Base-by-base conservation (phyloP, 768 basidiomycete species). In the Tephrocybe sp. region DNA sequence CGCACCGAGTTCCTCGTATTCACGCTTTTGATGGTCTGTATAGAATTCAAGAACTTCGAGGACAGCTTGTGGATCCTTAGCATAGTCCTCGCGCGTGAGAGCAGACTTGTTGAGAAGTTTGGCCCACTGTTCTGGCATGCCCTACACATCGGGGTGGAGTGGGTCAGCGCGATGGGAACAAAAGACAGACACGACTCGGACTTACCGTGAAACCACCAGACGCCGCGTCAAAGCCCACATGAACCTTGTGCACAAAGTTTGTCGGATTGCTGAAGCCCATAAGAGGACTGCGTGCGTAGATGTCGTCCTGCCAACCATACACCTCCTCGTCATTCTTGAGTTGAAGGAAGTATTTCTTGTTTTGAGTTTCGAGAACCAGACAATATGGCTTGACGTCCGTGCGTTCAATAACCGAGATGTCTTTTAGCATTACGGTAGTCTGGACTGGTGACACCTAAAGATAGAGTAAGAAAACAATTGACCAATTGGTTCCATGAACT, bases 11-110 rank as follows among this genome's bases (percentile, higher is more conserved):
- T 79, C 76, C 61, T 94, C 92, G 62, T 86, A 69, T 66, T 96
- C 92, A n/a, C 92, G 89, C 65, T 94, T 96, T 74, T 96, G 92
- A 60, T 92, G 91, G 67, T 96, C 93, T 11, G 95, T 98, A 68
- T 98, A 99, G 72, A 98, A 99, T 64, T 98, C 95, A 54, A 99
- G 84, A 1, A 97, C 96, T 54, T 98, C 96, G 14, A 98, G 79
- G 12, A 99, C 96, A 1, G 96, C 96, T 62, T 98, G 96, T 0
- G 96, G 96, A 63, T 99, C 89, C 65, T 89, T 90, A 4, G 91
- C 93, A 51, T 98, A 97, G 68, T 99, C 96, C 70, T 99, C 96
- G 49, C 92, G 88, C 2, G 96, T 99, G 68, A 99, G 97, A 31
- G 94, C 94, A 3, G 92, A 95, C 64, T 95, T 93, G 4, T 92